Base-by-base conservation (phyloP, 495 filamentous ascomycete species). In the Tetracladium setigerum region DNA sequence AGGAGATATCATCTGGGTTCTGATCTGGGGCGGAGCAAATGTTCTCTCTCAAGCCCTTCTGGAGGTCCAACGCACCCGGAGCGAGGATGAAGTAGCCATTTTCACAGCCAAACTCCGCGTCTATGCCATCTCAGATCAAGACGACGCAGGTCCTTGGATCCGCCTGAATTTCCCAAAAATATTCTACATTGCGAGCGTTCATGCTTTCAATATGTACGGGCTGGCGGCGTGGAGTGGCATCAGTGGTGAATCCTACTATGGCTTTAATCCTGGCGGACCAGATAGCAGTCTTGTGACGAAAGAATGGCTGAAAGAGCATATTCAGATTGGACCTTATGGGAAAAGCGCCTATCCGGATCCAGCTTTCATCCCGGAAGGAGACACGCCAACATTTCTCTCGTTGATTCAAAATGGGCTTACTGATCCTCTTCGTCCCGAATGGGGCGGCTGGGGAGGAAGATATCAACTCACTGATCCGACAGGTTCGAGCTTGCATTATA, bases 51-150 rank as follows among this genome's bases (percentile, higher is more conserved):
- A 65, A 42, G 68, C 61, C 0, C 57, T 76, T 1, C 53, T 61
- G 30, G 49, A 63, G 16, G 57, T 72, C 47, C 54, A 64, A 14
- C 37, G 53, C 9, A 57, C 53, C 5, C 47, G 56, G 42, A 55
- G 54, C 7, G 41, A 53, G 1, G 47, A 54, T 11, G 65, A 70
- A n/a, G 55, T 60, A 1, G 55, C 52, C 0, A 41, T 37, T 4
- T 38, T 76, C 5, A 53, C 59, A 4, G 62, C 64, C 7, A 66
- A 65, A 41, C 50, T 74, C 0, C 65, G 71, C 30, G 62, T 74
- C 19, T 74, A 74, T 48, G 56, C 72, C 22, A 69, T 73, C 34
- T 70, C 66, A 8, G 71, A 73, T 54, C 72, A 74, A 50, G 72
- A 76, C 47, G 65, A 76, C 46, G 69, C 69, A 0, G 70, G 68